These are phyloP conservation scores for Herpetospermum pedunculosum DNA, from an alignment of 306 rosid species.

Conservation along the genomic window DNA sequence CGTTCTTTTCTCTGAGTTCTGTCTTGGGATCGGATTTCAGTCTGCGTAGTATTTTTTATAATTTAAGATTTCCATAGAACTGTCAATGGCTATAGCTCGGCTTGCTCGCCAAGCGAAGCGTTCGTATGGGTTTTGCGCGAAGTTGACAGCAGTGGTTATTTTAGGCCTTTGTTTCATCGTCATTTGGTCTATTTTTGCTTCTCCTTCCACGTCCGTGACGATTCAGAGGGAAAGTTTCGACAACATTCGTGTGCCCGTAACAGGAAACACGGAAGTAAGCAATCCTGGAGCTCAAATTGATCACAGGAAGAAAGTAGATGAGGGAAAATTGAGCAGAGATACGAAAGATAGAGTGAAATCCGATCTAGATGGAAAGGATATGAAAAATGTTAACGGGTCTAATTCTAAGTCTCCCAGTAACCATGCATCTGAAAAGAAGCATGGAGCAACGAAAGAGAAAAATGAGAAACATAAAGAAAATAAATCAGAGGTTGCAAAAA, in stretches of 20 bases:
- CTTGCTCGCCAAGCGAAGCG: constrained; percentile 67
- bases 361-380: constrained; percentile 17
- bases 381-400: constrained; percentile 28
- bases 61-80: not conserved
- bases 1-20: not conserved
- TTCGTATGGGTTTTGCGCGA: constrained; percentile 57
- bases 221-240: constrained; percentile 80
- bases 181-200: constrained; percentile 68
- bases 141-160: constrained; percentile 61
- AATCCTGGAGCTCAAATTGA: constrained; percentile 16
- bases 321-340: constrained; percentile 12
- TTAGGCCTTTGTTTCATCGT: constrained; percentile 75
- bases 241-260: constrained; percentile 53
- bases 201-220: constrained; percentile 49
- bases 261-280: constrained; percentile 15
- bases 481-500: constrained; percentile 13
- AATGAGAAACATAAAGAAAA: constrained; percentile 25
- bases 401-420: constrained; percentile 14
- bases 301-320: constrained; percentile 13
- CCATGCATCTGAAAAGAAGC: constrained; percentile 26
- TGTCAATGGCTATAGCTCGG: constrained; percentile 55
- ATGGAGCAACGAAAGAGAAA: constrained; percentile 22
- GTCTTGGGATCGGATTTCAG: not conserved
- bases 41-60: not conserved
- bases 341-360: constrained; percentile 18